Percentiles rank a stretch among this genome's conserved stretches.
These are phyloP conservation scores for Sutorius eximius DNA, from an alignment of 1,284 basidiomycete genomes.

Conservation along the genomic window DNA sequence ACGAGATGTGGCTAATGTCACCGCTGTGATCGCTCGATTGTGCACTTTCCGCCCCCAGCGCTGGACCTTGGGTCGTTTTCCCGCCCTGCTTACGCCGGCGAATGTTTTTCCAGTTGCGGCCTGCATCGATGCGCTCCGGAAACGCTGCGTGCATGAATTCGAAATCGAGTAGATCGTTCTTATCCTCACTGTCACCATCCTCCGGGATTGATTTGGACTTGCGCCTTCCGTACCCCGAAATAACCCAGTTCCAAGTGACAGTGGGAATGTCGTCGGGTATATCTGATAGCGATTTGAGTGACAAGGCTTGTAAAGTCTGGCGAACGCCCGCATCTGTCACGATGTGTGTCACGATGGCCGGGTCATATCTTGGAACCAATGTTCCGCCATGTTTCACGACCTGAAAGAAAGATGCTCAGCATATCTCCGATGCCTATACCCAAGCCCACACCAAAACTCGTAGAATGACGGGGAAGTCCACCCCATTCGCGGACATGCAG, in stretches of 20 bases:
- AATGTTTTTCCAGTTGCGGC: conserved; percentile 21
- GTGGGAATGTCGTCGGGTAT: conserved; percentile 64
- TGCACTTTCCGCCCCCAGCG: not conserved
- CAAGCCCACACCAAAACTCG: not conserved
- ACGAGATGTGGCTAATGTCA: conserved; percentile 44
- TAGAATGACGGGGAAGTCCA: not conserved
- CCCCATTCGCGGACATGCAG: not conserved
- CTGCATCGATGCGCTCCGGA: conserved; percentile 48
- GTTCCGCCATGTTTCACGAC: conserved; percentile 58
- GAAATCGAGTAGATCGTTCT: conserved; percentile 31
- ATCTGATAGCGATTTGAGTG: conserved; percentile 48
- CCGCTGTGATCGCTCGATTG: conserved; percentile 18
- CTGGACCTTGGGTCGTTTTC: not conserved
- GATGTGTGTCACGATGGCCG: conserved; percentile 58
- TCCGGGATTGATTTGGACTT: not conserved
- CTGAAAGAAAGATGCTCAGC: conserved; percentile 35
- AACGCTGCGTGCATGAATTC: conserved; percentile 50
- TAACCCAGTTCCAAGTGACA: conserved; percentile 62
- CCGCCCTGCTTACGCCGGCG: not conserved
- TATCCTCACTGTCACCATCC: conserved; percentile 5
- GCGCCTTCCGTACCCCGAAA: conserved; percentile 24
- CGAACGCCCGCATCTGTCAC: conserved; percentile 47
- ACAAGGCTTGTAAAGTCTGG: conserved; percentile 40
- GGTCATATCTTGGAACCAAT: conserved; percentile 55
- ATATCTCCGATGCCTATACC: not conserved